Evolutionary conservation across 2,329 filamentous ascomycete genomes (phyloP).

Genomic region (Aspergillus sclerotialis): DNA sequence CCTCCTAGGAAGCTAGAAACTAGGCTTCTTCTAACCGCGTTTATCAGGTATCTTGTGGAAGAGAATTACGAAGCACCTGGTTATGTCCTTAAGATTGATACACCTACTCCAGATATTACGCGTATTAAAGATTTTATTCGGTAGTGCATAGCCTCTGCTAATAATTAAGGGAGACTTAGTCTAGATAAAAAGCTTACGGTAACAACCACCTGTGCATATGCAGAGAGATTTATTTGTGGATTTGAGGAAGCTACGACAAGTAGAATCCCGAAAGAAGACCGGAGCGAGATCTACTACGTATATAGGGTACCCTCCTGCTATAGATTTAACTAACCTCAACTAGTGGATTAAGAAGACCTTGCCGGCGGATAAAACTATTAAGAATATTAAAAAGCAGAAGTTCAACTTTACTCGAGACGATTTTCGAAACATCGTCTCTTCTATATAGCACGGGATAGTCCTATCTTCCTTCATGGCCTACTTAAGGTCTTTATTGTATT

Average conservation of each 20-base stretch:
- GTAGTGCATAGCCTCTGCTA: slow-evolving; percentile 1
- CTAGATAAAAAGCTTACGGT: slow-evolving; percentile 2
- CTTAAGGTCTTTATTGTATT: slow-evolving; percentile 4
- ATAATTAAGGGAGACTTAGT: slow-evolving; percentile 2
- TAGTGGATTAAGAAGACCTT: slow-evolving; percentile 6
- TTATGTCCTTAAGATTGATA: slow-evolving; percentile 3
- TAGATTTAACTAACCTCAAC: slow-evolving; percentile 1
- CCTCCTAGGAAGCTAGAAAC: neutral
- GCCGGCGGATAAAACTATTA: slow-evolving; percentile 1
- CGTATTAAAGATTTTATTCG: slow-evolving; percentile 7
- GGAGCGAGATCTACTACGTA: slow-evolving; percentile 4
- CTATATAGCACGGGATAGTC: slow-evolving; percentile 1
- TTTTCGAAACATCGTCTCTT: slow-evolving; percentile 2
- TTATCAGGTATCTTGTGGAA: slow-evolving; percentile 4
- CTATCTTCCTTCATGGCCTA: slow-evolving; percentile 2
- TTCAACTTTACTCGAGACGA: slow-evolving; percentile 4
- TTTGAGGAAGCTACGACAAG: slow-evolving; percentile 4
- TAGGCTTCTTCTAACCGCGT: neutral
- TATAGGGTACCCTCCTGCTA: neutral
- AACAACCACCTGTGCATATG: slow-evolving; percentile 2
- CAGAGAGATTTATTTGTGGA: slow-evolving; percentile 3
- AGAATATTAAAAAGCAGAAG: slow-evolving; percentile 6
- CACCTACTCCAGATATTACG: slow-evolving; percentile 1
- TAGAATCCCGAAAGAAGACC: slow-evolving; percentile 1
- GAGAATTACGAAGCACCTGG: slow-evolving; percentile 3